Evolutionary conservation across 306 rosid species (phyloP).

Genomic region (Sicyos baderoa): DNA sequence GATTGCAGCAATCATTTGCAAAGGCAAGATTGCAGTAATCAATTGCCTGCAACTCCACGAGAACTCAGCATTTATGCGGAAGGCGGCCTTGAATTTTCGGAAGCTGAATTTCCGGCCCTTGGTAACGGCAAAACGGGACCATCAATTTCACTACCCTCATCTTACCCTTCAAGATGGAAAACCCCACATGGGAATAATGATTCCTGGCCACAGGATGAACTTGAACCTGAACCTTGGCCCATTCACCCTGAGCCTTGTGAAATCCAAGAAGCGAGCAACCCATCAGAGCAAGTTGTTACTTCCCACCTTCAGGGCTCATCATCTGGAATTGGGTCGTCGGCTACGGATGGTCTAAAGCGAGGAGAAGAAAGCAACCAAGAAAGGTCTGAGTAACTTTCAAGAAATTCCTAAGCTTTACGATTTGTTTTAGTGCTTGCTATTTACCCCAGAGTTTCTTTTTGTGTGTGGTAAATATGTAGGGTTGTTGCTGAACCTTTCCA

Average conservation of each 20-base stretch:
- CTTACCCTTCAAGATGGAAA: slow-evolving; percentile 33
- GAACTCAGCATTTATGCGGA: slow-evolving; percentile 32
- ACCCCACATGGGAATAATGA: slow-evolving; percentile 33
- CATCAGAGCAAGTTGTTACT: slow-evolving; percentile 27
- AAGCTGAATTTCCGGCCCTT: slow-evolving; percentile 44
- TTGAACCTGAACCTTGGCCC: slow-evolving; percentile 42
- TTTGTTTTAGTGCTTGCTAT: background rate
- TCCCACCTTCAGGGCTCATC: slow-evolving; percentile 27
- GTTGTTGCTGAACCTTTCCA: slow-evolving; percentile 25
- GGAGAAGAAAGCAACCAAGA: slow-evolving; percentile 28
- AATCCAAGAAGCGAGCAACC: slow-evolving; percentile 30
- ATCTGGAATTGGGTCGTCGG: slow-evolving; percentile 24
- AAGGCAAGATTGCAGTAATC: slow-evolving; percentile 30
- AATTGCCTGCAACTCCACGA: slow-evolving; percentile 32
- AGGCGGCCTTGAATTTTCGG: slow-evolving; percentile 35
- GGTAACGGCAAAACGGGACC: slow-evolving; percentile 33
- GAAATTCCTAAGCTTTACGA: background rate
- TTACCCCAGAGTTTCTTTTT: slow-evolving; percentile 16
- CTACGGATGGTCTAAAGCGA: slow-evolving; percentile 26
- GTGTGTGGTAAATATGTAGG: too few species aligned
- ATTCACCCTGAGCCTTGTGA: slow-evolving; percentile 36
- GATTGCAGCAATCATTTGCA: slow-evolving; percentile 31
- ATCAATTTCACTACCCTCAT: slow-evolving; percentile 36
- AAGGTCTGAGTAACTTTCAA: slow-evolving; percentile 33
- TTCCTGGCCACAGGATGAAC: slow-evolving; percentile 34